Base-by-base conservation (phyloP, 306 rosid species). In the Adenanthera pavonina region DNA sequence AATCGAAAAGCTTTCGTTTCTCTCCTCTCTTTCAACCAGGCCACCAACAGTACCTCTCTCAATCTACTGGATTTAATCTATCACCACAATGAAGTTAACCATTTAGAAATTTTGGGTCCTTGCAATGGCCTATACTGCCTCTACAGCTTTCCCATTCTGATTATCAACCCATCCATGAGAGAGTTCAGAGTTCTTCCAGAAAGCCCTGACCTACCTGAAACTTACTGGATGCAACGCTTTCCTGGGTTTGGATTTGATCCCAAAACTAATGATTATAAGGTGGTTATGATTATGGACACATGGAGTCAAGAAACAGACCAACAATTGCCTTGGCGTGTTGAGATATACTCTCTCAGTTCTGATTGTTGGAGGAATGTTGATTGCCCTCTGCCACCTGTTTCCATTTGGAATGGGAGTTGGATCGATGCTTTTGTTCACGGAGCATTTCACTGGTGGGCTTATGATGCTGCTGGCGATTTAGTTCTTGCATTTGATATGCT, bases 391-490 rank as follows among this genome's bases (percentile, higher is more conserved):
- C 79, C 70, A 0, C 34, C 41, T 43, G 13, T 75, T 41, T 10
- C 19, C 10, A 7, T 40, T 16, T 10, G 66, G 53, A 0, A 4
- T 7, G 1, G 17, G 6, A 54, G 38, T 19, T 44, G 56, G 41
- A 75, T 75, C 11, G 41, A 44, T 44, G 11, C 56, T 44, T 75
- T 54, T 30, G 41, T 60, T n/a, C 20, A 20, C 2, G 70, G 70
- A 30, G 70, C 44, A 25, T 59, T 6, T 60, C 79, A 75, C 30
- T 75, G 79, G 79, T 43, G 69, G 69, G 79, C 40, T 59, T 75
- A 1, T 75, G 70, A 75, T 59, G 41, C 5, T 59, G 57, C 8
- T 12, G 79, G 33, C 11, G 25, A 12, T 14, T 0, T 44, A 6
- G 17, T 59, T 57, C 53, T 59, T 41, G 56, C 79, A 20, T 75